phyloP scores from a whole-genome alignment of 768 basidiomycete genomes.

The Pisolithus marmoratus region DNA sequence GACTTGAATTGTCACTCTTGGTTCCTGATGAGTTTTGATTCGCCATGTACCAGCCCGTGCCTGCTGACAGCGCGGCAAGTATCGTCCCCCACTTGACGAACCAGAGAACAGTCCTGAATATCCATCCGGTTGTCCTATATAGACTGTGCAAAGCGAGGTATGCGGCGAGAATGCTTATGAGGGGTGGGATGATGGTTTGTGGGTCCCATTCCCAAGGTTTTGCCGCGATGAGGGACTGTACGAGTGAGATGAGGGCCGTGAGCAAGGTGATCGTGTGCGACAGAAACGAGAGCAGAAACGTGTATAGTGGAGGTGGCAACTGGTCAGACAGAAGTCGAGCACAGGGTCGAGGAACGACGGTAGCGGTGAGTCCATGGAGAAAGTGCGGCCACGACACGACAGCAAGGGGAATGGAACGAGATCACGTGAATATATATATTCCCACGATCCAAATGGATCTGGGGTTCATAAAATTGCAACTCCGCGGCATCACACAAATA shows the following conservation, averaged over 20 bases:
- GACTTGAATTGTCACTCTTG: slow-evolving; percentile 13
- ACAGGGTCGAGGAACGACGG: slow-evolving; percentile 49
- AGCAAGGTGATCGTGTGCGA: slow-evolving; percentile 48
- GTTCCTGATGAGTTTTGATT: slow-evolving; percentile 30
- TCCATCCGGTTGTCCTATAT: slow-evolving; percentile 75
- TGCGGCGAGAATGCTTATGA: slow-evolving; percentile 65
- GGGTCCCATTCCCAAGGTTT: slow-evolving; percentile 59
- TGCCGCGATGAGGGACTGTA: slow-evolving; percentile 42
- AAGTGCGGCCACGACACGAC: background rate
- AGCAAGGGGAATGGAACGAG: background rate
- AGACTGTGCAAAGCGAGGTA: slow-evolving; percentile 74
- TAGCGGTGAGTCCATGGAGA: slow-evolving; percentile 29
- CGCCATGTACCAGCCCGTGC: slow-evolving; percentile 49
- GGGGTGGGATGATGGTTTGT: slow-evolving; percentile 64
- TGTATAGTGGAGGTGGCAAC: slow-evolving; percentile 54
- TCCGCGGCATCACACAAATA: slow-evolving; percentile 25
- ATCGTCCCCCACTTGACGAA: slow-evolving; percentile 75
- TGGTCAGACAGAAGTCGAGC: slow-evolving; percentile 47
- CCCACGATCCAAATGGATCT: background rate
- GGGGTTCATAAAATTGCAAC: slow-evolving; percentile 8
- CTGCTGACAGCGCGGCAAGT: slow-evolving; percentile 47
- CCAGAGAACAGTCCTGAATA: slow-evolving; percentile 60
- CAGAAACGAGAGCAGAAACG: slow-evolving; percentile 43
- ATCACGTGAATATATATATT: background rate
- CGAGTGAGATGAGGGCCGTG: slow-evolving; percentile 43